Percentiles rank a stretch among this genome's conserved stretches.
Conservation (phyloP, 2,329 filamentous ascomycete genomes). For the Proliferodiscus dingleyae region DNA sequence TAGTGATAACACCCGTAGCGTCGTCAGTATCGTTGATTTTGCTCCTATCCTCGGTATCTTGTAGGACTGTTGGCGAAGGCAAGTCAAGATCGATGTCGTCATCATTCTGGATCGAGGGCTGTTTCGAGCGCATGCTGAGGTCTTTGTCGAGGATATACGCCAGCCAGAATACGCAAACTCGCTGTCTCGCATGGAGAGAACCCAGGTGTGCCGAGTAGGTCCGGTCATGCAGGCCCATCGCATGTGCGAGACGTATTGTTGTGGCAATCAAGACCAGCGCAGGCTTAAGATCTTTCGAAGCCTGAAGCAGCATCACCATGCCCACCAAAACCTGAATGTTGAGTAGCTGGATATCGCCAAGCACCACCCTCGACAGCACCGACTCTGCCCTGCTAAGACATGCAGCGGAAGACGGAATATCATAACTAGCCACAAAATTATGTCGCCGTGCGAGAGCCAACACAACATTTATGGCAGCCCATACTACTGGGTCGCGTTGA, state of each 20-base stretch:
- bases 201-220: conserved; percentile 18
- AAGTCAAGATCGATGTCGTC: conserved; percentile 26
- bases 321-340: conserved; percentile 31
- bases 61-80: conserved; percentile 16
- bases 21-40: too few species aligned
- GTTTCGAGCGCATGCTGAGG: conserved; percentile 26
- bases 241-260: conserved; percentile 24
- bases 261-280: conserved; percentile 27
- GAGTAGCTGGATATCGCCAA: conserved; percentile 26
- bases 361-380: conserved; percentile 25
- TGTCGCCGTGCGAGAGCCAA: conserved; percentile 26
- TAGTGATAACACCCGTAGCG: conserved; percentile 17
- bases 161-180: conserved; percentile 29
- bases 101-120: conserved; percentile 24
- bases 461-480: conserved; percentile 31
- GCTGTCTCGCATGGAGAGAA: conserved; percentile 19
- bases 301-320: conserved; percentile 29
- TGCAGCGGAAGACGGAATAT: conserved; percentile 8
- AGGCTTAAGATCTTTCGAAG: conserved; percentile 25
- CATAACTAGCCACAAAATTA: conserved; percentile 10
- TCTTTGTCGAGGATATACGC: conserved; percentile 30
- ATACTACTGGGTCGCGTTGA: conserved; percentile 25
- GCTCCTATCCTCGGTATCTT: conserved; percentile 13
- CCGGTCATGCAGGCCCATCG: conserved; percentile 21
- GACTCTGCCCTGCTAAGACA: conserved; percentile 29